phyloP scores from a whole-genome alignment of 306 rosid genomes.

The Morella rubra region DNA sequence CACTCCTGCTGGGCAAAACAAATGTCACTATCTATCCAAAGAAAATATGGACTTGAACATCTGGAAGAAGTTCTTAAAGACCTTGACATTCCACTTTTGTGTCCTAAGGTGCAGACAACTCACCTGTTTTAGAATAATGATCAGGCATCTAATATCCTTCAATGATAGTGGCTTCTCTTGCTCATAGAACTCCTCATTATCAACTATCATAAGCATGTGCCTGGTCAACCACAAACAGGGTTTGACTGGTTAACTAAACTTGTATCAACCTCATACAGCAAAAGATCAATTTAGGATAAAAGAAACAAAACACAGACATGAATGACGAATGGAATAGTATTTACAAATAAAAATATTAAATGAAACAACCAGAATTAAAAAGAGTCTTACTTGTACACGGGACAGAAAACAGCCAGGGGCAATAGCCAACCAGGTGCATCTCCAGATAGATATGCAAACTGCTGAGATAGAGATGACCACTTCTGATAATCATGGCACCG shows the following conservation, averaged over 20 bases:
- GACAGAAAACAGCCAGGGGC: constrained; percentile 94
- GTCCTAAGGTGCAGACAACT: constrained; percentile 12
- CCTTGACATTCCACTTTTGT: not conserved
- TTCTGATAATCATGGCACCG: constrained; percentile 83
- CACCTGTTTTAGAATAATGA: constrained; percentile 91
- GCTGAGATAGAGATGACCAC: constrained; percentile 78
- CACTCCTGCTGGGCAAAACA: not conserved
- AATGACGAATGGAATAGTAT: constrained; percentile 10
- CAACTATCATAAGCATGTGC: constrained; percentile 92
- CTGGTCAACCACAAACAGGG: constrained; percentile 47
- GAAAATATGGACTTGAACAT: not conserved
- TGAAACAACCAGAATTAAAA: constrained; percentile 7
- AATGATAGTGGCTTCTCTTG: constrained; percentile 89
- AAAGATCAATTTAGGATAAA: constrained; percentile 15
- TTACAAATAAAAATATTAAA: constrained; percentile 14
- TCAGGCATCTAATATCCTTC: constrained; percentile 78
- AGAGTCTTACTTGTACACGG: constrained; percentile 83
- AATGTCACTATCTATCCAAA: not conserved
- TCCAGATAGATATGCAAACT: constrained; percentile 67
- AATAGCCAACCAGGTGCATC: constrained; percentile 97
- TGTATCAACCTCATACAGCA: constrained; percentile 28
- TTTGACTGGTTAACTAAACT: constrained; percentile 14
- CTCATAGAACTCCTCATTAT: constrained; percentile 94
- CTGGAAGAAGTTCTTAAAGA: not conserved
- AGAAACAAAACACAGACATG: constrained; percentile 4